Evolutionary conservation across 352 stramenopile genomes (phyloP), one percentile per base, ranked within the genome.

Genomic region (Globisporangium okanoganense): DNA sequence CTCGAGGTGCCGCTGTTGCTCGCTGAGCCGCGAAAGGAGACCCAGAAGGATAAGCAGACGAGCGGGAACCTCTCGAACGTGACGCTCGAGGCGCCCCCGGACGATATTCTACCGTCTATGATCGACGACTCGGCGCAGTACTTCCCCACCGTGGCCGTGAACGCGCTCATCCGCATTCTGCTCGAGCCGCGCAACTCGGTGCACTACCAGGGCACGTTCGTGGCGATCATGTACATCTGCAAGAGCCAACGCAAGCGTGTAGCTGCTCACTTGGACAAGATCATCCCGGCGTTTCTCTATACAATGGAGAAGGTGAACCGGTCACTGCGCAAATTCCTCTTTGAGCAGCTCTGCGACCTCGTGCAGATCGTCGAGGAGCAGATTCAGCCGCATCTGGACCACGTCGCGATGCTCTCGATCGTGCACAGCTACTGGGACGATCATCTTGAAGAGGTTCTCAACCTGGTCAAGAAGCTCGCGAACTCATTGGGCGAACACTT

Each of bases 161-260:
- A 99, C 64, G 94, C 97, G 25, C 79, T 99, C 29, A 98, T 99
- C 60, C 82, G 92, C n/a, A 98, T 99, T 55, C 86, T 99, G n/a
- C 83, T 96, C 24, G 96, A 99, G 67, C 81, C 93, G 35, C 95
- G 93, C 29, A 92, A 99, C 45, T 96, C 93, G 25, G 93, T 97
- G 20, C 95, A 99, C 58, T 98, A 99, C 67, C 88, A 97, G 31
- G 97, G 97, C 58, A 97, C 97, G 5, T 98, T 99, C 62, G 96
- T 99, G 52, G 96, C 97, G 20, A 95, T 99, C 53, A 99, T 99
- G 85, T 98, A 98, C 66, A 99, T 99, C 64, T 99, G 99, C 77
- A 97, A 98, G 70, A 96, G 86, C 49, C 86, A 99, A 36, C 92
- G 95, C 0, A 84, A 98, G 41, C 85, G 88, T 33, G 98, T 97